These are phyloP conservation scores for Melaleuca quinquenervia DNA, from an alignment of 345 rosid species.

Conservation along the genomic window DNA sequence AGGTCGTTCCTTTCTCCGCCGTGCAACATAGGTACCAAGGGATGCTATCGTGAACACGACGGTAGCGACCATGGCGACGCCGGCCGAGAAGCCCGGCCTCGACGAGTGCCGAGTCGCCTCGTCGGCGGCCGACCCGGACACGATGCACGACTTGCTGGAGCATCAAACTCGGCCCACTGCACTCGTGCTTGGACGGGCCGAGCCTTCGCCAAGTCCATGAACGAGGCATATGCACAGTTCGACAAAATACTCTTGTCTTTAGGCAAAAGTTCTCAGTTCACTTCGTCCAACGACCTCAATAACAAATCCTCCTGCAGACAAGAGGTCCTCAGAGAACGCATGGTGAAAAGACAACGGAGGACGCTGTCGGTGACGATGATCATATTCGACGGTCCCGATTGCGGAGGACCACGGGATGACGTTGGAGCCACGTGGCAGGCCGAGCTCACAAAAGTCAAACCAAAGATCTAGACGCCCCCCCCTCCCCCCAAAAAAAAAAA, in stretches of 20 bases:
- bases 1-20: too few species aligned
- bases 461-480: too few species aligned
- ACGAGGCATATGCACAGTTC: background rate
- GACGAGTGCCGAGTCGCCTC: constrained; percentile 7
- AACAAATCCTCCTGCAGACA: too few species aligned
- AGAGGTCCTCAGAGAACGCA: too few species aligned
- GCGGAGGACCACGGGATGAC: background rate
- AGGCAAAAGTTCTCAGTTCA: too few species aligned
- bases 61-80: constrained; percentile 17
- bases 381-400: background rate
- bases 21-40: too few species aligned
- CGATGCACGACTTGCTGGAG: background rate
- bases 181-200: background rate
- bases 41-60: background rate
- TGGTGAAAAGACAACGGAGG: too few species aligned
- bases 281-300: too few species aligned
- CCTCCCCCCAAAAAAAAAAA: background rate
- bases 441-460: background rate
- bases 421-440: background rate
- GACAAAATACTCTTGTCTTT: too few species aligned
- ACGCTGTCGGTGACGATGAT: too few species aligned
- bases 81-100: background rate
- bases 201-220: background rate
- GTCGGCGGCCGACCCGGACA: constrained; percentile 7
- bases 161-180: background rate